Conservation (phyloP, 192 early-diverging fungal species). For the Funneliformis geosporum region DNA sequence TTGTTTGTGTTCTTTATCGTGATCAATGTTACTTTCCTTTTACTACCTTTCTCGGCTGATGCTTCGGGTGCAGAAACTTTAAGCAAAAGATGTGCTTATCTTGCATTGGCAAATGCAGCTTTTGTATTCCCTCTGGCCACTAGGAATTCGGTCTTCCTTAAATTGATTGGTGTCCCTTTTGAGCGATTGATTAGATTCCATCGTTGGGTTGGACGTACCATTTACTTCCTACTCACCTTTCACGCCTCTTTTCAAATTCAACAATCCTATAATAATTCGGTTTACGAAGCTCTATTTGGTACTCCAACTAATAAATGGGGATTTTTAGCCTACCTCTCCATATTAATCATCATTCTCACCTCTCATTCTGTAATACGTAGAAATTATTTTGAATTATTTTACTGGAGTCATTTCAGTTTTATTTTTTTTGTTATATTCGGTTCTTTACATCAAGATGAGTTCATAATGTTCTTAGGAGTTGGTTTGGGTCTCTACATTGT, state of each 20-base stretch:
- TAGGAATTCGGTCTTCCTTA: constrained; percentile 40
- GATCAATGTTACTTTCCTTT: neutral
- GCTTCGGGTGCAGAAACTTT: too few species aligned
- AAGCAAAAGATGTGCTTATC: neutral
- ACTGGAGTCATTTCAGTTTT: constrained; percentile 43
- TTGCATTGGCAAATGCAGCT: constrained; percentile 38
- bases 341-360: constrained; percentile 11
- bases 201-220: constrained; percentile 45
- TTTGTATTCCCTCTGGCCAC: constrained; percentile 46
- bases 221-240: constrained; percentile 25
- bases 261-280: neutral
- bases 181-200: constrained; percentile 47
- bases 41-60: neutral
- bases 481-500: constrained; percentile 35
- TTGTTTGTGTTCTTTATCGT: neutral
- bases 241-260: constrained; percentile 26
- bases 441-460: constrained; percentile 36
- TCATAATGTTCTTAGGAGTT: constrained; percentile 35
- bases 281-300: neutral
- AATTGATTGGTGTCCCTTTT: constrained; percentile 43
- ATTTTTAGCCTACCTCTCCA: neutral
- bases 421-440: constrained; percentile 35
- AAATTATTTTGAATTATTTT: constrained; percentile 47
- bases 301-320: neutral
- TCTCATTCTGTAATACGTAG: constrained; percentile 37